phyloP scores from a whole-genome alignment of 768 basidiomycete species.

The Floccularia luteovirens region DNA sequence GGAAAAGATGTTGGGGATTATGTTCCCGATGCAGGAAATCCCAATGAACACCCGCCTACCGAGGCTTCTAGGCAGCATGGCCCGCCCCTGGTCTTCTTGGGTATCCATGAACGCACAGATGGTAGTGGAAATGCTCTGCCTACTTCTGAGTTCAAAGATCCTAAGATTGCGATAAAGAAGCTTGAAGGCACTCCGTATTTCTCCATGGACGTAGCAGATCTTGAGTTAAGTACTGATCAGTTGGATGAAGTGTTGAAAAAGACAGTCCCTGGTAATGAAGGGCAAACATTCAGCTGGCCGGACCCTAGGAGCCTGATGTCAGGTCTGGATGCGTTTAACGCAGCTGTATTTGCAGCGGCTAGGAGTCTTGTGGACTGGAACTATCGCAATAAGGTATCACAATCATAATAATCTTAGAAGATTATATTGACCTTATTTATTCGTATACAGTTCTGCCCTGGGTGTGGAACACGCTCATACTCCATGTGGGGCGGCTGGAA shows the following conservation, averaged over 20 bases:
- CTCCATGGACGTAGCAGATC: constrained; percentile 62
- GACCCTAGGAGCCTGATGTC: constrained; percentile 57
- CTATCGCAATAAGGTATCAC: constrained; percentile 65
- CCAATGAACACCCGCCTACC: constrained; percentile 23
- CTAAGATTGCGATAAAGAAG: constrained; percentile 44
- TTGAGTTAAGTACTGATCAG: constrained; percentile 23
- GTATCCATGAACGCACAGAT: constrained; percentile 49
- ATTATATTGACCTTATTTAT: constrained; percentile 2
- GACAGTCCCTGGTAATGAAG: constrained; percentile 28
- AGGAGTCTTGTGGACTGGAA: constrained; percentile 93
- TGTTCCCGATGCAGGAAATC: constrained; percentile 20
- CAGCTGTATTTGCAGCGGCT: constrained; percentile 71
- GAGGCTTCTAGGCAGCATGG: constrained; percentile 57
- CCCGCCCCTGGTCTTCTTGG: constrained; percentile 68
- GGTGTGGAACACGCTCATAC: constrained; percentile 74
- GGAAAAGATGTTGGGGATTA: constrained; percentile 37
- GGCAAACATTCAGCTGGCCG: constrained; percentile 42
- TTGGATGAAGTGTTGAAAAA: constrained; percentile 31
- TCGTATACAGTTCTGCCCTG: constrained; percentile 71
- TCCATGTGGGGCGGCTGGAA: constrained; percentile 98
- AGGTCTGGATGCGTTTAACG: constrained; percentile 54
- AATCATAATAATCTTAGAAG: neutral
- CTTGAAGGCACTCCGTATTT: constrained; percentile 84
- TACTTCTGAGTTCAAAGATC: constrained; percentile 56
- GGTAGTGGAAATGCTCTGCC: constrained; percentile 43